Conservation (phyloP, 2,329 filamentous ascomycete species). For the Nemania sp. region DNA sequence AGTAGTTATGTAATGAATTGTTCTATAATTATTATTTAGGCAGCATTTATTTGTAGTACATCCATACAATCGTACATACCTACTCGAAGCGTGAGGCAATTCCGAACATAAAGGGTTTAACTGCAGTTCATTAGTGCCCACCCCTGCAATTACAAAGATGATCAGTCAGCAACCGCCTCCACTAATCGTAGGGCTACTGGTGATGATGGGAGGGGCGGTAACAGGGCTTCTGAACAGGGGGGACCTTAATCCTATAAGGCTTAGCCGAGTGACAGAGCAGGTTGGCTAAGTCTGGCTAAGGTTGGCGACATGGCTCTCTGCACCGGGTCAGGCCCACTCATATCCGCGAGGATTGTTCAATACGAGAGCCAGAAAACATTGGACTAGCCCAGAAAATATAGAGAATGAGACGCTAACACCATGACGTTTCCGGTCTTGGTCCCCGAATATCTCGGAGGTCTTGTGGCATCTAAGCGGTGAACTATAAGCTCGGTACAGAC, state of each 20-base stretch:
- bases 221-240: no score
- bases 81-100: slow-evolving; percentile 6
- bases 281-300: neutral
- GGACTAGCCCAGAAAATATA: neutral
- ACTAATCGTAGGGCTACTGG: slow-evolving; percentile 31
- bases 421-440: slow-evolving; percentile 12
- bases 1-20: neutral
- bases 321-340: slow-evolving; percentile 13
- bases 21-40: slow-evolving; percentile 23
- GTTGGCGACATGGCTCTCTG: slow-evolving; percentile 15
- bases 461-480: slow-evolving; percentile 18
- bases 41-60: neutral
- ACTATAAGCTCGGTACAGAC: neutral
- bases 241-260: slow-evolving; percentile 33
- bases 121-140: slow-evolving; percentile 15
- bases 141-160: slow-evolving; percentile 34
- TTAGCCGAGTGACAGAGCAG: slow-evolving; percentile 26
- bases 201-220: neutral
- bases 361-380: slow-evolving; percentile 28
- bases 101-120: neutral
- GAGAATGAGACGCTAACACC: slow-evolving; percentile 1
- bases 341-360: slow-evolving; percentile 20
- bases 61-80: no score
- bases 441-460: neutral
- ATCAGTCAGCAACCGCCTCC: slow-evolving; percentile 32